Base-by-base conservation (phyloP, 179 eudicot species). In the Sideroxylon spinosum region DNA sequence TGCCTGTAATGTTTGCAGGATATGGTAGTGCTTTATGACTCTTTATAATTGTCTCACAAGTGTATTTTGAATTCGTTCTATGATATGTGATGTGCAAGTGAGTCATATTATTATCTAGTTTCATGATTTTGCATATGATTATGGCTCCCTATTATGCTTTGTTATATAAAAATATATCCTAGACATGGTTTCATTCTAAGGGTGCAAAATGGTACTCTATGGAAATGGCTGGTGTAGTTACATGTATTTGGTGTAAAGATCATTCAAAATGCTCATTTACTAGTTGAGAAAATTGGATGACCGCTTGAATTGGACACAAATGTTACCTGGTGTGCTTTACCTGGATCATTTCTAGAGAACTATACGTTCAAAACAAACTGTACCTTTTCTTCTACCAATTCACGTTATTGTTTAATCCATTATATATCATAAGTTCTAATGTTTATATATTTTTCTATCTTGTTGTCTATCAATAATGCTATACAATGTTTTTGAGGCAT, bases 211-310 rank as follows among this genome's bases (percentile, higher is more conserved):
- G 99, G 99, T 95, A 93, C 79, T 93, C 99, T 32, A 95, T 95
- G 99, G 99, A 95, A 89, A 95, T 95, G 99, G 98, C 99, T 78
- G 98, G 99, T 68, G 98, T 93, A 62, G 99, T 95, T 65, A 95
- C 99, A 29, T 93, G 93, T 76, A 95, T n/a, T 98, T 50, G 99
- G 99, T 57, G 99, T 98, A 63, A 91, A 95, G 86, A 95, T 95
- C 9, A 95, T 95, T 78, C 99, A 95, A 86, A 95, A 95, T 81
- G 99, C 99, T 65, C 98, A 94, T 77, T 86, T 93, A 74, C 86
- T 95, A 78, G 91, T 95, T 79, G 95, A 93, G 83, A 93, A 91
- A 82, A 95, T 95, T 82, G 99, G 99, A 68, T 82, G 95, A 80
- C 99, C 99, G 12, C 98, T 95, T 76, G 99, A 95, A 81, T 85